Evolutionary conservation across 2,329 filamentous ascomycete species (phyloP).

Genomic region (Colletotrichum musicola): DNA sequence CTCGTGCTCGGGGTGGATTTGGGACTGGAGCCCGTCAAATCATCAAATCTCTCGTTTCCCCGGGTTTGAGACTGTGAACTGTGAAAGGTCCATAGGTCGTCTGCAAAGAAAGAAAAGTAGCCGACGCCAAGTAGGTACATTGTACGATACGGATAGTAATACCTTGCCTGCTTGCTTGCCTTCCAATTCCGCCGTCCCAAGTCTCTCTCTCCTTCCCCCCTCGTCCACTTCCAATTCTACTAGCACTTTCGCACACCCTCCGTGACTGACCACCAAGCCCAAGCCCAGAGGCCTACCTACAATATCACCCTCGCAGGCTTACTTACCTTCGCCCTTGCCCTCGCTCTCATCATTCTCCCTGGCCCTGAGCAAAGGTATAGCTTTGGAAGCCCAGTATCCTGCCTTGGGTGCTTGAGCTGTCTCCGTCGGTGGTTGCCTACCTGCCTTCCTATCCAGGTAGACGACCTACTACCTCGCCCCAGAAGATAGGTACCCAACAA

Average conservation of each 20-base stretch:
- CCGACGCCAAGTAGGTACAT: conserved; percentile 7
- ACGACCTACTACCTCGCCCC: no score
- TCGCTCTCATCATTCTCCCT: neutral
- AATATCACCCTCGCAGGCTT: no score
- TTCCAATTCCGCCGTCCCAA: neutral
- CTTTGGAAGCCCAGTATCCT: no score
- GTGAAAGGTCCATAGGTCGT: neutral
- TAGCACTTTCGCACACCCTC: conserved; percentile 15
- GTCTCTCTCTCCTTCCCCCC: neutral
- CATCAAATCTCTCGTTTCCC: conserved; percentile 13
- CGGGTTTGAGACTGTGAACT: conserved; percentile 8
- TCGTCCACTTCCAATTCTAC: conserved; percentile 23
- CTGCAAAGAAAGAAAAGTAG: neutral
- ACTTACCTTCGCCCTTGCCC: no score
- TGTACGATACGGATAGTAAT: no score
- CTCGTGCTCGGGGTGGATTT: conserved; percentile 23
- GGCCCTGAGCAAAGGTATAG: no score
- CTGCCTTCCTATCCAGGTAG: no score
- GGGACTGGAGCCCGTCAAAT: conserved; percentile 15
- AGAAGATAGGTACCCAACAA: no score
- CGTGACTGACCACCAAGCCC: neutral
- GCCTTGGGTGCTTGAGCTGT: no score
- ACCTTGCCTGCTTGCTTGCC: neutral
- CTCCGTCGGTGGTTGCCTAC: no score
- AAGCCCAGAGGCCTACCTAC: neutral